These are phyloP conservation scores for Colletotrichum limetticola DNA, from an alignment of 2,329 filamentous ascomycete genomes.

Conservation along the genomic window DNA sequence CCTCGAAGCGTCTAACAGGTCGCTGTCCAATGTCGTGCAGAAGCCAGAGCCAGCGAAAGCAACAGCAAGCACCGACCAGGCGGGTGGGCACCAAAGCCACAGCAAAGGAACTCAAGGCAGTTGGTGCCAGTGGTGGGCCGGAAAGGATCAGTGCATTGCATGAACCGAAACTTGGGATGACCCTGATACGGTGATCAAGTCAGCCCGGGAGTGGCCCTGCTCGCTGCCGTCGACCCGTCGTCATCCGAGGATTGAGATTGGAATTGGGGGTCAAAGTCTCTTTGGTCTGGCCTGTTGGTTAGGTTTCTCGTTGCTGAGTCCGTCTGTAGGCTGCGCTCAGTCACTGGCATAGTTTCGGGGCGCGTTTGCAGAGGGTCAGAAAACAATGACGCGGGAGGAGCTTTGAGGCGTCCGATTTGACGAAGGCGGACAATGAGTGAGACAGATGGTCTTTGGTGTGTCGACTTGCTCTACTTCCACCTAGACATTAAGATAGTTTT, in stretches of 20 bases:
- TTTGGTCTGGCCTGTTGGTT: background rate
- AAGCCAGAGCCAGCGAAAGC: background rate
- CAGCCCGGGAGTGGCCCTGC: constrained; percentile 23
- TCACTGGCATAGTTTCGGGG: constrained; percentile 12
- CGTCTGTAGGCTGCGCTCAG: background rate
- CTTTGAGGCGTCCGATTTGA: background rate
- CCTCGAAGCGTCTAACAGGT: background rate
- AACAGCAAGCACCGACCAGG: background rate
- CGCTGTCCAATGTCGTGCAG: constrained; percentile 15
- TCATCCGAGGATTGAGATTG: constrained; percentile 22
- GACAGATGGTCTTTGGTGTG: background rate
- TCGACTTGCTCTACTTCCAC: background rate
- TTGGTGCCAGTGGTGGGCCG: constrained; percentile 8
- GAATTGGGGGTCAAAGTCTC: background rate
- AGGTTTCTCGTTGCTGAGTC: background rate
- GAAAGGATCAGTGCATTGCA: constrained; percentile 28
- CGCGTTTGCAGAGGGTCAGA: constrained; percentile 13
- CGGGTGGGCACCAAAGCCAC: background rate
- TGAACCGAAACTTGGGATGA: constrained; percentile 31
- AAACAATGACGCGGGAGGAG: background rate
- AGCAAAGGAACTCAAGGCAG: background rate
- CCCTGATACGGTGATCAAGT: constrained; percentile 3
- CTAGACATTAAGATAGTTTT: background rate
- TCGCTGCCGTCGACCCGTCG: constrained; percentile 11
- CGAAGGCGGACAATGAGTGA: background rate